phyloP scores from a whole-genome alignment of 257 asterid species.

The Ballota nigra region DNA sequence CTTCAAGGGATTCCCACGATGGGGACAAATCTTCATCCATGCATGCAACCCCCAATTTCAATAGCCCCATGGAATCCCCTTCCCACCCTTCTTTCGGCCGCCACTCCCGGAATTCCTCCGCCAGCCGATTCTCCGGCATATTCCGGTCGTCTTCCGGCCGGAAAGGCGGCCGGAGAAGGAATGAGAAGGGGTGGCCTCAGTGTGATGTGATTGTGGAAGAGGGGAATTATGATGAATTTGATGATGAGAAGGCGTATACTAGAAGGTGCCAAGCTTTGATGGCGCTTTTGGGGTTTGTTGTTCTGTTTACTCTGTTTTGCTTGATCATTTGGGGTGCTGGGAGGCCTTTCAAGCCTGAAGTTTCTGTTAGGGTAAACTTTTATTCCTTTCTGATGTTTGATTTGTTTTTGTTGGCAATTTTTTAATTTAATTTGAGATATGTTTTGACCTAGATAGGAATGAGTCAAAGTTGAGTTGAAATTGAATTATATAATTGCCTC shows the following conservation, averaged over 20 bases:
- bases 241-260: slow-evolving; percentile 56
- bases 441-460: too few species aligned
- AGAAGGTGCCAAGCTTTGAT: slow-evolving; percentile 73
- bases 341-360: slow-evolving; percentile 60
- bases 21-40: slow-evolving; percentile 81
- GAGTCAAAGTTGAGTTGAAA: too few species aligned
- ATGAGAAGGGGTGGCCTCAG: slow-evolving; percentile 98
- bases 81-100: slow-evolving; percentile 95
- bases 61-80: slow-evolving; percentile 94
- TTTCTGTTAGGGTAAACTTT: slow-evolving; percentile 58
- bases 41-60: slow-evolving; percentile 89
- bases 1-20: slow-evolving; percentile 91
- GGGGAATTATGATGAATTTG: slow-evolving; percentile 77
- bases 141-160: slow-evolving; percentile 88
- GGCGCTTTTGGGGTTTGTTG: slow-evolving; percentile 60
- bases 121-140: slow-evolving; percentile 92
- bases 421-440: too few species aligned
- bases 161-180: slow-evolving; percentile 65
- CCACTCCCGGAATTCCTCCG: slow-evolving; percentile 89
- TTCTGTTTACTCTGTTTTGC: slow-evolving; percentile 78
- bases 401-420: not conserved
- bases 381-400: not conserved
- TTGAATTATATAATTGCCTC: too few species aligned
- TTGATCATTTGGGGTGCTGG: slow-evolving; percentile 95
- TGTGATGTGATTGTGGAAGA: slow-evolving; percentile 88